Evolutionary conservation across 306 rosid species (phyloP), one percentile per base, ranked within the genome.

Genomic region (Corylus avellana): DNA sequence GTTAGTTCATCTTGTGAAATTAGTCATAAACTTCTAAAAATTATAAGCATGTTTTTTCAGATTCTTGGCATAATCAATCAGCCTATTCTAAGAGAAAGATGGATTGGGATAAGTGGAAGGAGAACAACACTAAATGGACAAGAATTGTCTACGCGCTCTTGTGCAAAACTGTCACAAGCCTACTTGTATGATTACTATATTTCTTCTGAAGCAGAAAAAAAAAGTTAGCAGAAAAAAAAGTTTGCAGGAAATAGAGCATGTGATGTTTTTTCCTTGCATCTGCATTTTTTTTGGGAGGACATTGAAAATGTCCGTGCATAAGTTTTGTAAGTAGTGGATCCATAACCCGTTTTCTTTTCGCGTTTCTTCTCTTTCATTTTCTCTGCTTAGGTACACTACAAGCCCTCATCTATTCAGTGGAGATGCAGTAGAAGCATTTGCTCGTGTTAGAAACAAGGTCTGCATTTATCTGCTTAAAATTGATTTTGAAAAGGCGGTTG

Each of bases 51-150:
- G 4, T 32, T 25, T 49, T 17, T 70, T 76, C 91, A 95, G 98
- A 91, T 95, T 83, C 90, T 95, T 83, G 98, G 98, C 78, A 84
- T 95, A 69, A 89, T 95, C 57, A 93, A 95, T 88, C 98, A 95
- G 83, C 98, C 98, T 35, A 80, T 95, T 63, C 84, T 95, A 82
- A 85, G 76, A 83, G 98, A 95, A 82, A 92, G 98, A 85, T 95
- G 98, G 98, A 82, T 91, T 59, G 98, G 98, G 59, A 74, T 92
- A 57, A 79, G 85, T 77, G 98, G 98, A 75, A 86, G 91, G 82
- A 83, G 72, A 85, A 91, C 98, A 82, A 91, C 86, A n/a, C 75
- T 92, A 72, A 95, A 92, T 16, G 96, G 98, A 72, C 82, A 87
- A 82, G 90, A 80, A 77, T 90, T 91, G 76, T 92, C 92, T 25